These are phyloP conservation scores for Russula abietina DNA, from an alignment of 768 basidiomycete species.

Conservation along the genomic window DNA sequence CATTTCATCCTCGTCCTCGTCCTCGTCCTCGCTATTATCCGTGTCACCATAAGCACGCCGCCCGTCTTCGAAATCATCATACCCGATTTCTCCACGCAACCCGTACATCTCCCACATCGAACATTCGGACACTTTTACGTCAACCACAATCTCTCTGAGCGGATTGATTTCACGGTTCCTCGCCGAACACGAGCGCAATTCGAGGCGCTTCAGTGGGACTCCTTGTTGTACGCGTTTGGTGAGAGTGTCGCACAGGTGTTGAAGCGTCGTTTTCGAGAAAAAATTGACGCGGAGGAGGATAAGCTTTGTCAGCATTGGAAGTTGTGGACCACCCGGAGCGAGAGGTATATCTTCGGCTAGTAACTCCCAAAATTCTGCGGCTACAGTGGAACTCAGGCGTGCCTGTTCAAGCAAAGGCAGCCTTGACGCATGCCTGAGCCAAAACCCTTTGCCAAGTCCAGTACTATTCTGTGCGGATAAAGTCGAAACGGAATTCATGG, in stretches of 20 bases:
- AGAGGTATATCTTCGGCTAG: neutral
- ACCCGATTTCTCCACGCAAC: no score
- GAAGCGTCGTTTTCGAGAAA: neutral
- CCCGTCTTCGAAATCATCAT: no score
- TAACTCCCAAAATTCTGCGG: neutral
- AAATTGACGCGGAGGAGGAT: neutral
- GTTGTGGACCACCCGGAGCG: neutral
- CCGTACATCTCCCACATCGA: no score
- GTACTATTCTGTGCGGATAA: neutral
- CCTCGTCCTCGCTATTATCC: no score
- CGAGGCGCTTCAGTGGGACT: neutral
- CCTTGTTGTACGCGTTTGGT: neutral
- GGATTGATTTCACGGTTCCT: constrained; percentile 25
- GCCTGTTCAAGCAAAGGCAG: neutral
- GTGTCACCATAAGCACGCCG: no score
- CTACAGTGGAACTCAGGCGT: neutral
- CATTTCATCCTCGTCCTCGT: no score
- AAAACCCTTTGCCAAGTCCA: no score
- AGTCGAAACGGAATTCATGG: neutral
- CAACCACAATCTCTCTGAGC: no score
- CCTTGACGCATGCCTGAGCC: no score
- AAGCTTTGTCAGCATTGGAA: neutral
- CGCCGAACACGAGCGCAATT: neutral
- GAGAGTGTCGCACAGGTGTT: neutral
- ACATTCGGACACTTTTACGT: no score